Conservation (phyloP, 768 basidiomycete species). For the Psilocybe sp. region DNA sequence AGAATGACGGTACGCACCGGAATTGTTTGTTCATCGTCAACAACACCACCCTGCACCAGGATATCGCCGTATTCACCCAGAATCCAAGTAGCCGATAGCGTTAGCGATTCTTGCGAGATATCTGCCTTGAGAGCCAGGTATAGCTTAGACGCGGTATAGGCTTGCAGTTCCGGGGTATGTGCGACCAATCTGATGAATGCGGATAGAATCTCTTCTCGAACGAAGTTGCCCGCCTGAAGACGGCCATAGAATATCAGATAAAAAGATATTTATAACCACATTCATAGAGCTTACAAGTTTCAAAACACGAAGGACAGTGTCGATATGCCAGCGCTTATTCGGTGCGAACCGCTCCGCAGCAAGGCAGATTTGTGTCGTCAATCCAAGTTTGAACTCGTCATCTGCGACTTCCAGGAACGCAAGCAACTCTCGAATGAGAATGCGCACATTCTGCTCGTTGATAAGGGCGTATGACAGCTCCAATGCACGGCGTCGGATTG, state of each 20-base stretch:
- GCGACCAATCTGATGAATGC: constrained; percentile 94
- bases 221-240: constrained; percentile 91
- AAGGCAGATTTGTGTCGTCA: constrained; percentile 96
- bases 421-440: constrained; percentile 88
- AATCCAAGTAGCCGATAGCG: constrained; percentile 91
- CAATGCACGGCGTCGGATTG: constrained; percentile 93
- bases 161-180: constrained; percentile 95
- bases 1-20: constrained; percentile 40
- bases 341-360: constrained; percentile 97
- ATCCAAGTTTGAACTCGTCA: constrained; percentile 96
- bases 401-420: constrained; percentile 98
- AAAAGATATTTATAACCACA: background rate
- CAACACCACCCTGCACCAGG: constrained; percentile 80
- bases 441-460: constrained; percentile 90
- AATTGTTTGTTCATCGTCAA: constrained; percentile 68
- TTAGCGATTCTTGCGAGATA: constrained; percentile 95
- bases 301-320: constrained; percentile 89
- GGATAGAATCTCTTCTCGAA: constrained; percentile 92
- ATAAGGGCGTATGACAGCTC: constrained; percentile 97
- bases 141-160: constrained; percentile 89
- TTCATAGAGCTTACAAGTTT: constrained; percentile 62
- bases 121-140: constrained; percentile 86
- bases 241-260: constrained; percentile 1
- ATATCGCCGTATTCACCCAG: constrained; percentile 96
- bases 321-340: constrained; percentile 98